Evolutionary conservation across 805 yeast genomes (phyloP), one percentile per base, ranked within the genome.

Genomic region (Tetrapisispora namnaoensis): DNA sequence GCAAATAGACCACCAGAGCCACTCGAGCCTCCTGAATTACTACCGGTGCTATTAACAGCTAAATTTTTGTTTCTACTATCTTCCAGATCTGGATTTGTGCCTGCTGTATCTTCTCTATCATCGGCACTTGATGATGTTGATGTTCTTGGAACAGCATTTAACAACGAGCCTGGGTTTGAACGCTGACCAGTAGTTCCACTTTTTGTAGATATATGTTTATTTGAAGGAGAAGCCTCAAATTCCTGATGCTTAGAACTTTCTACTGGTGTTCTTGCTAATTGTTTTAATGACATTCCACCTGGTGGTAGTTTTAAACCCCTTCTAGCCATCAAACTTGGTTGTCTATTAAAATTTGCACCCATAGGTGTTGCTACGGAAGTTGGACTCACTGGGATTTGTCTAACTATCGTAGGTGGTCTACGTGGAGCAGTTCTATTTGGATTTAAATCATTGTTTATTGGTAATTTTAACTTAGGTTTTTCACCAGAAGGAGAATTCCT

Each of bases 271-370:
- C 55, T 55, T 21, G 51, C 46, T 35, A 61, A 53, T 54, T 51
- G 46, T 49, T 60, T 64, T 41, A 63, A 47, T 9, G 67, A 55
- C 66, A 63, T 59, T n/a, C 65, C 67, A 34, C 67, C 68, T 40
- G 60, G 55, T 21, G 67, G 67, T 78, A 97, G 74, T 78, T 67
- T 69, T 80, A 72, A 86, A 76, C 83, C 95, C 90, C 80, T 77
- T 83, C 75, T 80, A 85, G 58, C 86, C 82, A 67, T 96, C 85
- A 60, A 76, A 82, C 55, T 91, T 79, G 71, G 96, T 81, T 42
- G n/a, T 20, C 44, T 32, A 30, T 32, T 42, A 28, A 42, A 30
- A 13, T 7, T 32, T 13, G 44, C 18, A n/a, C 27, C 37, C n/a
- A 42, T 20, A 4, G 21, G 24, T 4, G 35, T 17, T 3, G 37